Evolutionary conservation across 2,329 filamentous ascomycete genomes (phyloP).

Genomic region (Alternaria arbusti): DNA sequence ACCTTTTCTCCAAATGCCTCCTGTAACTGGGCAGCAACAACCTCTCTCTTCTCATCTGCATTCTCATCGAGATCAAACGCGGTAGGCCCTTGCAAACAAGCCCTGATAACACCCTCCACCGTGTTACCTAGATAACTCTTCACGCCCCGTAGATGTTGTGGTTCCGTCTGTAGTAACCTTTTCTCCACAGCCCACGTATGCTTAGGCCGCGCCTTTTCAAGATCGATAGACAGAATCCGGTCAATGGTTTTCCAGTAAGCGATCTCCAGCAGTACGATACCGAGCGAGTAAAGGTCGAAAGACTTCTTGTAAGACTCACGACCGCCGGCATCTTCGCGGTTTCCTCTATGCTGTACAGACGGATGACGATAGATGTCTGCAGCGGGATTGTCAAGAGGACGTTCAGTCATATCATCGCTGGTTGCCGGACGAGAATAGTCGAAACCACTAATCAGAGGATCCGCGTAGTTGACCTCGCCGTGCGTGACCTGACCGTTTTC

Average conservation of each 20-base stretch:
- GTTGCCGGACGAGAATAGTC: conserved; percentile 61
- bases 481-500: background rate
- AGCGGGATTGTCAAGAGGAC: conserved; percentile 53
- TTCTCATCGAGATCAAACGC: conserved; percentile 37
- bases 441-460: conserved; percentile 60
- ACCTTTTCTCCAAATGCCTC: conserved; percentile 41
- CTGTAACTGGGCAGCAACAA: conserved; percentile 38
- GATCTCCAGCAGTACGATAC: conserved; percentile 61
- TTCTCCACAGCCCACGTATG: conserved; percentile 47
- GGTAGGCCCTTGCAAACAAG: conserved; percentile 39
- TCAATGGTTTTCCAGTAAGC: conserved; percentile 61
- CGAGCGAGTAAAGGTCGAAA: conserved; percentile 62
- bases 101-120: conserved; percentile 32
- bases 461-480: conserved; percentile 45
- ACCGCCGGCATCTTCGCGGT: conserved; percentile 29
- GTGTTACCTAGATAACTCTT: conserved; percentile 34
- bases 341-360: conserved; percentile 47
- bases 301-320: conserved; percentile 52
- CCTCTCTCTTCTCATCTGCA: conserved; percentile 40
- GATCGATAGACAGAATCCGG: conserved; percentile 49
- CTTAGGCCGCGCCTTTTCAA: conserved; percentile 46
- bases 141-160: conserved; percentile 30
- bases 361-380: conserved; percentile 62
- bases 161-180: conserved; percentile 27
- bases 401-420: conserved; percentile 60